phyloP scores from a whole-genome alignment of 2,329 filamentous ascomycete genomes.

The Apiospora saccharicola region DNA sequence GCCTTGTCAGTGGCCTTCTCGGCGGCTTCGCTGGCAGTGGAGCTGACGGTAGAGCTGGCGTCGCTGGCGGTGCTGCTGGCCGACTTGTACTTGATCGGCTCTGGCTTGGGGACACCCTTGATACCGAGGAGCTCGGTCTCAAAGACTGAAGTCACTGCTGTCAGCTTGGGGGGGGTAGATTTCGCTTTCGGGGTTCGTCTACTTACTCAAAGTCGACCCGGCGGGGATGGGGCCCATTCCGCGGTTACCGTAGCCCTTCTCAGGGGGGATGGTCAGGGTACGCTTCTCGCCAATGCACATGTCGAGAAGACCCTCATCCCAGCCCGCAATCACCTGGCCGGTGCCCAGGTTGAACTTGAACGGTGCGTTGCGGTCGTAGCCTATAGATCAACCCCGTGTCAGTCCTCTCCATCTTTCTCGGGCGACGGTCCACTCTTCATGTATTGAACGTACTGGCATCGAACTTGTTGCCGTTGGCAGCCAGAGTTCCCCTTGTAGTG shows the following conservation, averaged over 20 bases:
- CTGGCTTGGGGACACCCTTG: constrained; percentile 69
- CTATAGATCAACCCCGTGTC: constrained; percentile 45
- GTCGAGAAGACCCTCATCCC: constrained; percentile 41
- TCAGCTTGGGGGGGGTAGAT: not conserved
- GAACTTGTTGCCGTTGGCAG: constrained; percentile 77
- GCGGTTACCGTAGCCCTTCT: constrained; percentile 80
- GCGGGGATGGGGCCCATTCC: constrained; percentile 83
- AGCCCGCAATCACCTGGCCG: constrained; percentile 90
- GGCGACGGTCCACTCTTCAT: not conserved
- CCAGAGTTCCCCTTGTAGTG: constrained; percentile 90
- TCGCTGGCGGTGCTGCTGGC: constrained; percentile 38
- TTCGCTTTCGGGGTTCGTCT: not conserved
- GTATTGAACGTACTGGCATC: constrained; percentile 68
- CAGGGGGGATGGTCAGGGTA: constrained; percentile 88
- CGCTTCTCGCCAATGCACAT: constrained; percentile 88
- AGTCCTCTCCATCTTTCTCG: constrained; percentile 10
- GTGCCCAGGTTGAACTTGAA: constrained; percentile 81
- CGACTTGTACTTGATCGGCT: constrained; percentile 53
- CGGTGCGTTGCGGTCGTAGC: constrained; percentile 78
- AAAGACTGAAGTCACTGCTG: constrained; percentile 66
- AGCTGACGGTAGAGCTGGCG: constrained; percentile 31
- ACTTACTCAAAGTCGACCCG: constrained; percentile 76
- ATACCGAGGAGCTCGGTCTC: constrained; percentile 91
- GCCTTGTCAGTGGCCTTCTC: constrained; percentile 38
- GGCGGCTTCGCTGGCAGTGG: constrained; percentile 32